Base-by-base conservation (phyloP, 2,329 filamentous ascomycete species). In the Monosporascus sp. region DNA sequence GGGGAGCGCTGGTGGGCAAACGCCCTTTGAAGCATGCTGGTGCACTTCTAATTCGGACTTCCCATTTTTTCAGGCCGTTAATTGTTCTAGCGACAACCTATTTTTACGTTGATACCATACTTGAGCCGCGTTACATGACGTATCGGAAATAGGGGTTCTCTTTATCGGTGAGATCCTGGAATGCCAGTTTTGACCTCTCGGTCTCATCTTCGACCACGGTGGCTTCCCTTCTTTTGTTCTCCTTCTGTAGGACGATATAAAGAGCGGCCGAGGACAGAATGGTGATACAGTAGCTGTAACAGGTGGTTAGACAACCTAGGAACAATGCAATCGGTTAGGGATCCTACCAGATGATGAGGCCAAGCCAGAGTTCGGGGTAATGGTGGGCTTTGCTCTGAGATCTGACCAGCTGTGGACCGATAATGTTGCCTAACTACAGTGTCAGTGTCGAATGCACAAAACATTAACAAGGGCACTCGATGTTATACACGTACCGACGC, bases 351-450 rank as follows among this genome's bases (percentile, higher is more conserved):
- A 80, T 75, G 15, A 90, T 88, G 54, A 91, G 64, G 0, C 86
- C 86, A 1, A 80, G 72, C 87, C 87, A 90, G 8, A 90, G 64
- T 59, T 83, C 80, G 0, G 88, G 87, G 62, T 90, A 90, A 67
- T 90, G 88, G 47, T 78, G 65, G 0, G 65, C 69, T 58, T 85
- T 85, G 0, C 83, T 85, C 67, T 87, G 73, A n/a, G 79, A 84
- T 60, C 81, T 81, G 41, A 90, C 80, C 39, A 90, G 73, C 68
- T 88, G 85, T 3, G 88, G 88, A 0, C 87, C 87, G 24, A 90
- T 82, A 49, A 91, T 90, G 60, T 90, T 90, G 1, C 87, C 82
- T 6, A 41, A 6, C 35, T 11, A 43, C 37, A 51, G 22, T 24
- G 37, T 52, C 41, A 60, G 51, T 7, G 27, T 9, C 6, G 11